phyloP scores from a whole-genome alignment of 2,329 filamentous ascomycete species.

The Pseudovirgaria hyperparasitica region DNA sequence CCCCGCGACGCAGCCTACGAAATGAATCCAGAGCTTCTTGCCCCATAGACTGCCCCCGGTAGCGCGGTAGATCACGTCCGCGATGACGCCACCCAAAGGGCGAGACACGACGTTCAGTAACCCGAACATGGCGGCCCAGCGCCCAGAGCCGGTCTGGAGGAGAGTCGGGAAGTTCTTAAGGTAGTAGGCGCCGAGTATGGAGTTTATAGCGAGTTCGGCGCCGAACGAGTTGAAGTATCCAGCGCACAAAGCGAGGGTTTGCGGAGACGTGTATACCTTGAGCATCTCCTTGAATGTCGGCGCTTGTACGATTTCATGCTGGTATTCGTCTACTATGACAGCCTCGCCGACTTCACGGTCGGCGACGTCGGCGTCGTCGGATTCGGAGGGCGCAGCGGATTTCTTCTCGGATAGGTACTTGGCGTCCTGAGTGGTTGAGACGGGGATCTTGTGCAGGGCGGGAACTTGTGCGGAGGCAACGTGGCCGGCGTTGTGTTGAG shows the following conservation, averaged over 20 bases:
- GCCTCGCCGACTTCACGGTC: no score
- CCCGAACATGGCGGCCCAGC: conserved; percentile 62
- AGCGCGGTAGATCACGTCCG: conserved; percentile 41
- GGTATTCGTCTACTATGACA: conserved; percentile 43
- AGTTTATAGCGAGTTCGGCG: conserved; percentile 47
- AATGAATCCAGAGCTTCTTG: conserved; percentile 51
- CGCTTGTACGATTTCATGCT: conserved; percentile 48
- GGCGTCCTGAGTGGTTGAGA: conserved; percentile 13
- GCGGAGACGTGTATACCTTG: conserved; percentile 48
- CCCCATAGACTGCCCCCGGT: conserved; percentile 41
- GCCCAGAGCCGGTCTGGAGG: conserved; percentile 40
- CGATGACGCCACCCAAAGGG: conserved; percentile 50
- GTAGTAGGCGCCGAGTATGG: conserved; percentile 48
- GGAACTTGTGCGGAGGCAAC: conserved; percentile 39
- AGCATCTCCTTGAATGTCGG: conserved; percentile 48
- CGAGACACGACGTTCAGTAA: conserved; percentile 58
- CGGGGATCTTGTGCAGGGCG: conserved; percentile 31
- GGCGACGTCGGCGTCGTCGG: conserved; percentile 31
- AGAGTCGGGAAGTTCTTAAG: conserved; percentile 41
- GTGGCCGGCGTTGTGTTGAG: conserved; percentile 30
- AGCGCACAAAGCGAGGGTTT: conserved; percentile 39
- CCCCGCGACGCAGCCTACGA: conserved; percentile 43
- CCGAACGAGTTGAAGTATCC: conserved; percentile 51
- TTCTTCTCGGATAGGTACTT: conserved; percentile 28
- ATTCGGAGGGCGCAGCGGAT: conserved; percentile 10